Evolutionary conservation across 352 stramenopile genomes (phyloP), one percentile per base, ranked within the genome.

Genomic region (Globisporangium ultimum): DNA sequence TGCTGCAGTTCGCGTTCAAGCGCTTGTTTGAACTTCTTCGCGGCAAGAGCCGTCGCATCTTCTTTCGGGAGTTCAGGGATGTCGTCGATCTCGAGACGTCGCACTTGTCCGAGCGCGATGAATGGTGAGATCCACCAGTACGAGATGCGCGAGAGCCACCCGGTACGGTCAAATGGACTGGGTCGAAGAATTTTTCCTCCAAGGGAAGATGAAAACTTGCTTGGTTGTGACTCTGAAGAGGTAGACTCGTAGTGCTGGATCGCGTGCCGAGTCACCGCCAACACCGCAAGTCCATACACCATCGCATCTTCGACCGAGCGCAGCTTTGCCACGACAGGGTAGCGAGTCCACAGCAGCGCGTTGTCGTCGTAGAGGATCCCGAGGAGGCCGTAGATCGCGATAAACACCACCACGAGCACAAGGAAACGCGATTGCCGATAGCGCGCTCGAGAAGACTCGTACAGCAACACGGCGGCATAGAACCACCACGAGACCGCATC

Each of bases 91-190:
- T 92, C 80, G 5, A 93, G 63, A n/a, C 83, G 71, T 5, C 78
- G 70, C n/a, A 55, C 46, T 24, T 70, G 68, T 0, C 82, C 76
- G 17, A 91, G 56, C 6, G 47, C 6, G 52, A 95, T 83, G 40
- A 91, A 72, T 11, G 80, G 83, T 15, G 82, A 75, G 42, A 92
- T 73, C 81, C 83, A 93, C 34, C 60, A 28, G 53, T 87, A 92
- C 43, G 79, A 78, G n/a, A 91, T 55, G 15, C 78, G 78, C 15
- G 81, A 89, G 34, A 87, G 41, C 53, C 71, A 76, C 8, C 70
- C 70, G 1, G 80, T 78, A 14, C 57, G 64, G 48, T 93, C 83
- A 36, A 91, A 76, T 11, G 77, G 73, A 32, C 64, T 88, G 18
- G 21, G 15, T 4, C 47, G 13, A 22, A 20, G 8, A 50, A 32